Base-by-base conservation (phyloP, 164 flowering plant genomes). In the Cinnamomum chago region DNA sequence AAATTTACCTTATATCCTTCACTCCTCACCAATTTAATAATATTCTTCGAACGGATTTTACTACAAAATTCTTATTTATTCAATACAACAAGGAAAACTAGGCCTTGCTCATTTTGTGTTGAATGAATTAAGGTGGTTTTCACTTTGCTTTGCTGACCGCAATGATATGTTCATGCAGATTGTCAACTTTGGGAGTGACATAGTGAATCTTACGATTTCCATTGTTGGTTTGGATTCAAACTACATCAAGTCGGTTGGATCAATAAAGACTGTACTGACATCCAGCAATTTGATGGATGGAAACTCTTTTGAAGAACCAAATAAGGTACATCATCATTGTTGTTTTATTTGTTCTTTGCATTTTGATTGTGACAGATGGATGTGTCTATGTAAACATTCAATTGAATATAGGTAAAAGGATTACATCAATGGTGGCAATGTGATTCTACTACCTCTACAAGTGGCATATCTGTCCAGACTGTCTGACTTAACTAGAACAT, bases 271-370 rank as follows among this genome's bases (percentile, higher is more conserved):
- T 12, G 81, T 76, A 17, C 84, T 95, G 65, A 84, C 91, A 15
- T 86, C 96, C 50, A 65, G n/a, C 55, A 85, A 87, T 75, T 62
- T 85, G 77, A 88, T 81, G 96, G 97, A 89, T 79, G 99, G 92
- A 83, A 93, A 95, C 71, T 90, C 98, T 65, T 90, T 94, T 79
- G 23, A 70, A 33, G 72, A 82, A 14, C 97, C 93, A 73, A 79
- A 70, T 1, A 93, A 91, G 96, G 98, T 91, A 83, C 18, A n/a
- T 5, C 14, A 65, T 23, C 55, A 12, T 7, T 40, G 14, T 28
- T 18, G 22, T 10, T 52, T 9, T 11, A 1, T 7, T 22, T 30
- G 13, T 24, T 11, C 15, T n/a, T 20, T 17, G 35, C 25, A 35
- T 65, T 17, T 52, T 67, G 2, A 40, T 40, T 40, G 11, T 35